Evolutionary conservation across 2,329 filamentous ascomycete genomes (phyloP), one percentile per base, ranked within the genome.

Genomic region (Claviceps citrina): DNA sequence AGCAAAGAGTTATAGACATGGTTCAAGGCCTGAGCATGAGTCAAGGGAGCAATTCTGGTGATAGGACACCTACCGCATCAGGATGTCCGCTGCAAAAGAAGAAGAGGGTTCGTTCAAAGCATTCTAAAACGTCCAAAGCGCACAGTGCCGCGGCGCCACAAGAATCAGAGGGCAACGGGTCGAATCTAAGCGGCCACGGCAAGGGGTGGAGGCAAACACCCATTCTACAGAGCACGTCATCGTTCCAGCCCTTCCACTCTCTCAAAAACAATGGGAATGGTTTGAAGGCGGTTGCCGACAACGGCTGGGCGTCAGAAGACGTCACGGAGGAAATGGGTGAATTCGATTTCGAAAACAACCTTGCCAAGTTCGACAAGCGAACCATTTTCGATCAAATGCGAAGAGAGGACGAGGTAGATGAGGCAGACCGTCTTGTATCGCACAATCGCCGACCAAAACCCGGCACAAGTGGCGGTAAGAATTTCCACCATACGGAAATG

Each of bases 261-360:
- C 55, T 79, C 2, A 85, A 71, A 65, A 79, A 57, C 57, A 71
- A 60, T 55, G 62, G 54, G 45, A 60, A 65, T 49, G 67, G 64
- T 44, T 63, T 57, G 42, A 65, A 59, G 49, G 59, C 56, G 34
- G 56, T 55, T 24, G 59, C 59, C 7, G 73, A 84, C 32, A 93
- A 85, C 55, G 89, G 85, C 3, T 96, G 89, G 87, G 86, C 84
- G 4, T 95, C 89, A 0, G 91, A 95, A 55, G 89, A 96, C 3
- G 87, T 89, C 18, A 95, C 85, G 0, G 91, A 96, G 60, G 89
- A 93, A 55, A 74, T 91, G 67, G 84, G 83, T 9, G 91, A 96
- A 45, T 96, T 96, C 51, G 89, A 96, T 58, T 96, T 96, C 52
- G 79, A 84, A 51, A 78, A 77, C 40, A 86, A 86, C 48, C 68